These are phyloP conservation scores for Acacia crassicarpa DNA, from an alignment of 306 rosid genomes.

Conservation along the genomic window DNA sequence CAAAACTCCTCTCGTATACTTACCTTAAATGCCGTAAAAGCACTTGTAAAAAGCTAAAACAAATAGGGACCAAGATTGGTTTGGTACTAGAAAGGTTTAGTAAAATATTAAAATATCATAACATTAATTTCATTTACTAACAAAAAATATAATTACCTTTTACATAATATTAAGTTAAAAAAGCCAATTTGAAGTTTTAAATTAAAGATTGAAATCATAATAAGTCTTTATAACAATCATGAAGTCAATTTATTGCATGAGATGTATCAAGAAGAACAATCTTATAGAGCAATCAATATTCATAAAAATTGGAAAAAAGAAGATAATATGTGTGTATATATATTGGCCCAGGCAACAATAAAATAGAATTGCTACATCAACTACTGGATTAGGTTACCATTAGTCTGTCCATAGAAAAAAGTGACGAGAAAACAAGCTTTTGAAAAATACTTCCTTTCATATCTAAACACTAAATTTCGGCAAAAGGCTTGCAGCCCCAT, in stretches of 20 bases:
- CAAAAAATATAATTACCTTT: not conserved
- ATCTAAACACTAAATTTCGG: not conserved
- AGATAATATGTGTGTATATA: not conserved
- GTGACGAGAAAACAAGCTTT: not conserved
- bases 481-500: not conserved
- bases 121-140: not conserved
- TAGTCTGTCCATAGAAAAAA: not conserved
- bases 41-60: too few relatives aligned
- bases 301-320: not conserved
- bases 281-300: not conserved
- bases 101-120: not conserved
- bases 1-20: too few relatives aligned
- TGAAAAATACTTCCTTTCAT: not conserved
- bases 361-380: not conserved
- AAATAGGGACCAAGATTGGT: not conserved
- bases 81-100: not conserved
- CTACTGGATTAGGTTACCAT: not conserved
- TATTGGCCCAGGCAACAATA: not conserved
- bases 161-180: not conserved
- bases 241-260: not conserved
- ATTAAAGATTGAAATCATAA: not conserved
- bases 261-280: not conserved
- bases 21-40: too few relatives aligned
- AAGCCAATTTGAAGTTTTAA: not conserved
- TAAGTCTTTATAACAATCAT: not conserved